Base-by-base conservation (phyloP, 768 basidiomycete species). In the Hirschioporus abietinus region DNA sequence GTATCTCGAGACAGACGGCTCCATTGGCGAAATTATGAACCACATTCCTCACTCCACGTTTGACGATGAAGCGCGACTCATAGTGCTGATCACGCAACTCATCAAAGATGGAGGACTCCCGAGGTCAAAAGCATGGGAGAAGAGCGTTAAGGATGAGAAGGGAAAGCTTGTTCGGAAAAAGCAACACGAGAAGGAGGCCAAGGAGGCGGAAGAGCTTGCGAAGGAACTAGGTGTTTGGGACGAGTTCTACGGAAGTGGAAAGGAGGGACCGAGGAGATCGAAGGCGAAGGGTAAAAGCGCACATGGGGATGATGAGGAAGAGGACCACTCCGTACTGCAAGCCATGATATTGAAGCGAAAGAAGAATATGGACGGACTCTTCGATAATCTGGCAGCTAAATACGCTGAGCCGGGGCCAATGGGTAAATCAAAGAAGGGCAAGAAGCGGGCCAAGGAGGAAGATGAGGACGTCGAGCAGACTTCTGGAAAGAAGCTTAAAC, bases 141-240 rank as follows among this genome's bases (percentile, higher is more conserved):
- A 82, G 68, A 85, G 84, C 66, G 83, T 87, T 35, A 90, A 86
- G 73, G 95, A 98, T 73, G 86, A 91, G 76, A 93, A 92, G 77
- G 88, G 88, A 5, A 87, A 83, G 70, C 83, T 89, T 69, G 84
- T 87, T 23, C 83, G 95, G 59, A 84, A 83, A 79, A 93, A 91
- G 76, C 84, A 86, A 71, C 85, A 87, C 1, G 81, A 88, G 68
- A 90, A 88, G 74, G 95, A 96, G 75, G 93, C 92, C 1, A 79
- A 79, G 65, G 93, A 96, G 71, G 95, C 95, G 3, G 95, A 93
- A 76, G 81, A 84, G 23, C 78, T 89, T 58, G 95, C 95, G 6
- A 92, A 88, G 70, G 92, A 93, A 69, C 77, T 98, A 18, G 95
- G 95, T 1, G 91, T 97, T 10, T 96, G 94, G 93, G 95, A 97